Evolutionary conservation across 176 grass and related monocot genomes (phyloP).

Genomic region (Phyllostachys edulis): DNA sequence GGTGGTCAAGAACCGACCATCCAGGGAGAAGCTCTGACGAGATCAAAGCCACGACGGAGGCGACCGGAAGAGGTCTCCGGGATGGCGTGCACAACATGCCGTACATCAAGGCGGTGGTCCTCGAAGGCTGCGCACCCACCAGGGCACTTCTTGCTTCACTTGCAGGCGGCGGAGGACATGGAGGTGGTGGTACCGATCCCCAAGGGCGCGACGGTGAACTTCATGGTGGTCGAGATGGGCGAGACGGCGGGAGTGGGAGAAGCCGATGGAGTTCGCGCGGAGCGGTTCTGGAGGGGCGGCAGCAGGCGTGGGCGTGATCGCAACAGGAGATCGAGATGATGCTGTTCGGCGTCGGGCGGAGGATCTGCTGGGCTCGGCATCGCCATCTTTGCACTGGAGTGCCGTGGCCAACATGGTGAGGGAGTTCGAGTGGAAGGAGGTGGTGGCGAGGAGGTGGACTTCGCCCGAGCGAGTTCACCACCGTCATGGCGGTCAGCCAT

Average conservation of each 20-base stretch:
- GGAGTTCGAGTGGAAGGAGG: slow-evolving; percentile 64
- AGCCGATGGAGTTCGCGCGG: slow-evolving; percentile 44
- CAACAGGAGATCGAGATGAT: slow-evolving; percentile 71
- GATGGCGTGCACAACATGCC: slow-evolving; percentile 1
- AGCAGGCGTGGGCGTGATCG: slow-evolving; percentile 57
- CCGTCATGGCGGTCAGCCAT: slow-evolving; percentile 64
- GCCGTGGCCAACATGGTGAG: slow-evolving; percentile 62
- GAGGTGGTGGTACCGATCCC: slow-evolving; percentile 45
- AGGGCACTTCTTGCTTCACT: too few species aligned
- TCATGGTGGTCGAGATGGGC: slow-evolving; percentile 50
- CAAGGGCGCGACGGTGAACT: slow-evolving; percentile 47
- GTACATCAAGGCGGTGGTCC: slow-evolving; percentile 38
- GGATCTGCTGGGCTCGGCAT: slow-evolving; percentile 53
- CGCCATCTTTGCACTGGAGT: slow-evolving; percentile 71
- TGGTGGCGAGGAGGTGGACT: slow-evolving; percentile 61
- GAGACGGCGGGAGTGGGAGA: slow-evolving; percentile 43
- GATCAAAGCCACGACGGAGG: neutral
- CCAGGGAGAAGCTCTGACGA: slow-evolving; percentile 50
- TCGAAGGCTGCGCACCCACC: too few species aligned
- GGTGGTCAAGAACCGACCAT: slow-evolving; percentile 58
- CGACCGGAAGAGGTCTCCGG: slow-evolving; percentile 26
- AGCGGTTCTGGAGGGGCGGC: slow-evolving; percentile 44
- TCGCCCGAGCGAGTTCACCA: slow-evolving; percentile 52
- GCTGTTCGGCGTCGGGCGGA: slow-evolving; percentile 66
- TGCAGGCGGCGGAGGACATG: slow-evolving; percentile 42